phyloP scores from a whole-genome alignment of 169 alveolate genomes.

The Eimeria praecox region DNA sequence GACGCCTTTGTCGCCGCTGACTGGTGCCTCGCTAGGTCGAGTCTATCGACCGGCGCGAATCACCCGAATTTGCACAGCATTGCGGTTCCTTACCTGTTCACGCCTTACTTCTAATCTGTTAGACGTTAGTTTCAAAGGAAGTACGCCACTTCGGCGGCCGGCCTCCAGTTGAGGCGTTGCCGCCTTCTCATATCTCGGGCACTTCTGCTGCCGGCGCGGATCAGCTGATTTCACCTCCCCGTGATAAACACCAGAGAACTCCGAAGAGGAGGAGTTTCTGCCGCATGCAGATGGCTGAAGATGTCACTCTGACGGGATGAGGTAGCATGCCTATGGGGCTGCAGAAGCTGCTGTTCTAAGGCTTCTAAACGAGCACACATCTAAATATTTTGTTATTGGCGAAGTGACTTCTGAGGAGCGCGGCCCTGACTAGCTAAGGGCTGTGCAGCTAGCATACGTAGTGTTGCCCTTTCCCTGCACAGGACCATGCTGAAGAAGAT shows the following conservation, averaged over 20 bases:
- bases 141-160: neutral
- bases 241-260: neutral
- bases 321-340: neutral
- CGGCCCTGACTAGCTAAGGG: neutral
- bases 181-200: neutral
- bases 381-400: neutral
- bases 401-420: neutral
- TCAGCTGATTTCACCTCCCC: neutral
- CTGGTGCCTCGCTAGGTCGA: slow-evolving; percentile 33
- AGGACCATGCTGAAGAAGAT: slow-evolving; percentile 52
- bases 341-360: neutral
- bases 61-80: neutral
- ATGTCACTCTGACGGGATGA: neutral
- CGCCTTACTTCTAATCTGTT: neutral
- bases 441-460: neutral
- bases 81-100: neutral
- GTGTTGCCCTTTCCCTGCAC: neutral
- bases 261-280: neutral
- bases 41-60: slow-evolving; percentile 39
- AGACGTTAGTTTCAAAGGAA: neutral
- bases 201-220: neutral
- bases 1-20: neutral
- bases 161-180: neutral
- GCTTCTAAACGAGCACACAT: neutral
- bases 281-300: neutral